Percentiles rank a stretch among this genome's conserved stretches.
These are phyloP conservation scores for Dissophora ornata DNA, from an alignment of 192 early-diverging fungal genomes.

Conservation along the genomic window DNA sequence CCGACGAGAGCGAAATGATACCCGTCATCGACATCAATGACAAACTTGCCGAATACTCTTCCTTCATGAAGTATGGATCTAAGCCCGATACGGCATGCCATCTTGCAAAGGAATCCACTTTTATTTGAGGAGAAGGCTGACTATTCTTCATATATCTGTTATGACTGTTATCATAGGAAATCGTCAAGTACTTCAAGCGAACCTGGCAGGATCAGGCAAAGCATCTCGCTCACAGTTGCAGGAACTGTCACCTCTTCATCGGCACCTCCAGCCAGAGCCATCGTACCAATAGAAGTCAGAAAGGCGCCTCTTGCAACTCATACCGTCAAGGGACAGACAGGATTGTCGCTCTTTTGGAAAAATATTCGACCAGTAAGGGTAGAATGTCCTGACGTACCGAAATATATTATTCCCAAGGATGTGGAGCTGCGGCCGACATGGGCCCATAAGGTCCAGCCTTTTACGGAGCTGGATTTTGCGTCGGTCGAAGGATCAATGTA, in stretches of 20 bases:
- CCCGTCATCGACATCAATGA: constrained; percentile 48
- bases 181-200: constrained; percentile 8
- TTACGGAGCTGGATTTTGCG: neutral
- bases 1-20: constrained; percentile 40
- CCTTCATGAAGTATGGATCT: constrained; percentile 52
- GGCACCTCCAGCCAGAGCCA: constrained; percentile 17
- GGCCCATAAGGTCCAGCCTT: constrained; percentile 44
- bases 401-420: constrained; percentile 46
- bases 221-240: constrained; percentile 41
- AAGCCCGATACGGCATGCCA: too few species aligned
- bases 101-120: too few species aligned
- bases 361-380: constrained; percentile 47
- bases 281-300: constrained; percentile 42
- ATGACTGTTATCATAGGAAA: constrained; percentile 30
- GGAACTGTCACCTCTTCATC: constrained; percentile 11
- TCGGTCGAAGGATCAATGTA: constrained; percentile 28
- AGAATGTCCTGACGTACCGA: constrained; percentile 36
- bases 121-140: too few species aligned
- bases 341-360: constrained; percentile 48
- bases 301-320: constrained; percentile 26
- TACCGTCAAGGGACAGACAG: constrained; percentile 35
- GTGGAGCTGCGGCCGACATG: constrained; percentile 46
- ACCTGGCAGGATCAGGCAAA: constrained; percentile 20
- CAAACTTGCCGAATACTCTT: constrained; percentile 48
- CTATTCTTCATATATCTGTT: too few species aligned